Base-by-base conservation (phyloP, 257 asterid species). In the Coffea canephora region DNA sequence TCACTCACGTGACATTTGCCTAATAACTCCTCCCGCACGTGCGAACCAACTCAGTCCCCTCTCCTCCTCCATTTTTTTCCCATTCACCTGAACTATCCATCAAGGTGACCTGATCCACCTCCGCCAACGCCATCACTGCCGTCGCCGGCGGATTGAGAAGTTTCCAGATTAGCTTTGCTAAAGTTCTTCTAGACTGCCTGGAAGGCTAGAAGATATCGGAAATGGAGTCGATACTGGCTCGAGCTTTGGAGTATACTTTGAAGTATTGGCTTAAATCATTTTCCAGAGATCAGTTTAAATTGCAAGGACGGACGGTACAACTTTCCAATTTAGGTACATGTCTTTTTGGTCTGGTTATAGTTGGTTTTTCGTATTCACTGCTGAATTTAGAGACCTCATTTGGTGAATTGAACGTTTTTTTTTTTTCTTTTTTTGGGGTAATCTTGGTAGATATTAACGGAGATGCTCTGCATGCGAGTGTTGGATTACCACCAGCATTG, bases 231-330 rank as follows among this genome's bases (percentile, higher is more conserved):
- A 94, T 96, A 78, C 34, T 96, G 84, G 99, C 97, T 43, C 89
- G 93, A 85, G 99, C 99, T 57, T 82, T 96, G 78, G 99, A 96
- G 86, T 96, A 94, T 77, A 96, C 99, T 67, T 88, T 96, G 50
- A 96, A 96, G 90, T 96, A 96, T 81, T 96, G 98, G 98, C 83
- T 96, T 83, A 96, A 91, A 87, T 93, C 99, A 0, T 96, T 94
- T 89, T 84, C 87, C 78, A 87, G 99, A 87, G 98, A 96, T 91
- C 98, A 96, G 91, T 94, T 94, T 88, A 96, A 94, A 86, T 88
- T 94, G 88, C 96, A 94, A 82, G 99, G 99, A 3, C 96, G 94
- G 50, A 89, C 91, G 11, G 97, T 84, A 0, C 98, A 92, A 54
- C 98, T 96, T 73, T 95, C 93, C 14, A 91, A 96, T 92, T 85